Percentiles rank a stretch among this genome's conserved stretches.
These are phyloP conservation scores for Candida suzukii DNA, from an alignment of 805 yeast species.

Conservation along the genomic window DNA sequence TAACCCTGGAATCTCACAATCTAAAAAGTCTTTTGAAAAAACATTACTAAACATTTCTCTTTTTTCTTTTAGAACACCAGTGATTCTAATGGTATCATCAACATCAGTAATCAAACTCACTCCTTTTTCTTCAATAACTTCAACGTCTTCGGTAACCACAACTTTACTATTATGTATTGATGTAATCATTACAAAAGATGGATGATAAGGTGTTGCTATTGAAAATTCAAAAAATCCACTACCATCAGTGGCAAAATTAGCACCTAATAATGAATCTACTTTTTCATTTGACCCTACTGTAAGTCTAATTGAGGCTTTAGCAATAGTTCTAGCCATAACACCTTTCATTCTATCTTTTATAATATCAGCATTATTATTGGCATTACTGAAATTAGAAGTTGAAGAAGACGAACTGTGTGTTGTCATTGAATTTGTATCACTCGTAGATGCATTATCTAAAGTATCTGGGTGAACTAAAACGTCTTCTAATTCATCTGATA, in stretches of 20 bases:
- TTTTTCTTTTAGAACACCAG: slow-evolving; percentile 88
- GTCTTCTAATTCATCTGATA: slow-evolving; percentile 31
- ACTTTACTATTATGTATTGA: slow-evolving; percentile 41
- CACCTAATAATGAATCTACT: slow-evolving; percentile 20
- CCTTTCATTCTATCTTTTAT: slow-evolving; percentile 61
- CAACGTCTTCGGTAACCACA: slow-evolving; percentile 37
- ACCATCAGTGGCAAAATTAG: slow-evolving; percentile 46
- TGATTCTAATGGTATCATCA: slow-evolving; percentile 87
- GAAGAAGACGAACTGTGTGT: slow-evolving; percentile 6
- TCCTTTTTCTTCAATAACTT: slow-evolving; percentile 38
- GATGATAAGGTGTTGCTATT: slow-evolving; percentile 50
- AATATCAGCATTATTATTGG: slow-evolving; percentile 15
- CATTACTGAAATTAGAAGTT: not conserved
- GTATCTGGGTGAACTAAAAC: slow-evolving; percentile 22
- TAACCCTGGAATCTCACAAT: slow-evolving; percentile 72
- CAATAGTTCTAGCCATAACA: slow-evolving; percentile 61
- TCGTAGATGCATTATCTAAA: slow-evolving; percentile 8
- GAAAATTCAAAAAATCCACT: slow-evolving; percentile 60
- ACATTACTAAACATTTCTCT: slow-evolving; percentile 75
- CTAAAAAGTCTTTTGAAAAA: slow-evolving; percentile 54
- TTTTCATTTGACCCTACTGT: slow-evolving; percentile 46
- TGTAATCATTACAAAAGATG: slow-evolving; percentile 49
- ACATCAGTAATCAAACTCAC: slow-evolving; percentile 80
- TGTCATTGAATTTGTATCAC: slow-evolving; percentile 2
- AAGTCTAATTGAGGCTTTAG: slow-evolving; percentile 47